Percentiles rank a stretch among this genome's conserved stretches.
Conservation (phyloP, 352 stramenopile species). For the Phytophthora cajani region DNA sequence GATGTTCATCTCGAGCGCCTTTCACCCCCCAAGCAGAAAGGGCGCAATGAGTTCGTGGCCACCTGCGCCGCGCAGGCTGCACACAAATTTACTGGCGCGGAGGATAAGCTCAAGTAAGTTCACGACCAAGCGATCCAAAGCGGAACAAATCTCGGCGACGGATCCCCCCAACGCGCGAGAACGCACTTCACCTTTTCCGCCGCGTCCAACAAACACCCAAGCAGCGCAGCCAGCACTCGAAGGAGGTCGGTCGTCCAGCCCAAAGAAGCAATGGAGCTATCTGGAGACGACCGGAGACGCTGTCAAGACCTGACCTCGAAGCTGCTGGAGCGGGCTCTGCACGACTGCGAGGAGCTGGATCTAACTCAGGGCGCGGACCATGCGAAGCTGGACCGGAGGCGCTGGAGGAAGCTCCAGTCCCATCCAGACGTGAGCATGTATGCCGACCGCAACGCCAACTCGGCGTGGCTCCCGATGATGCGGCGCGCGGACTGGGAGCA, state of each 20-base stretch:
- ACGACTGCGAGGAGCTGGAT: constrained; percentile 24
- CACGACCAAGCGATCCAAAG: constrained; percentile 24
- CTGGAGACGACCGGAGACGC: constrained; percentile 14
- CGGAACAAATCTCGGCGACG: constrained; percentile 15
- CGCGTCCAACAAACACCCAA: background rate
- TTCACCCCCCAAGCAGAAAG: constrained; percentile 17
- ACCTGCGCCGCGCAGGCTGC: background rate
- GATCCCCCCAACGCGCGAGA: constrained; percentile 1
- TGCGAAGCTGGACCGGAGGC: constrained; percentile 13
- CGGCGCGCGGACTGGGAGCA: constrained; percentile 22
- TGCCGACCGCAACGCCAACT: constrained; percentile 24
- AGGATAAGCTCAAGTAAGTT: background rate
- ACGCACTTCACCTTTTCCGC: constrained; percentile 3
- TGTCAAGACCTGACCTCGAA: constrained; percentile 27
- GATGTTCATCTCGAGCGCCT: constrained; percentile 6
- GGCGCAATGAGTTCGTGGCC: constrained; percentile 1
- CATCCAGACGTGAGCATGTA: constrained; percentile 27
- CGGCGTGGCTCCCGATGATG: constrained; percentile 28
- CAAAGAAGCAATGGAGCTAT: constrained; percentile 6
- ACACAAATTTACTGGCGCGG: constrained; percentile 13
- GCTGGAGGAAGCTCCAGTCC: constrained; percentile 34
- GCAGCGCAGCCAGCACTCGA: background rate
- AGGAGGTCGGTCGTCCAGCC: too few species aligned
- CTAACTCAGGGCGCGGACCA: constrained; percentile 8
- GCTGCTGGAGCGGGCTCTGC: constrained; percentile 27